These are phyloP conservation scores for Dactylellina cionopaga DNA, from an alignment of 2,329 filamentous ascomycete species.

Conservation along the genomic window DNA sequence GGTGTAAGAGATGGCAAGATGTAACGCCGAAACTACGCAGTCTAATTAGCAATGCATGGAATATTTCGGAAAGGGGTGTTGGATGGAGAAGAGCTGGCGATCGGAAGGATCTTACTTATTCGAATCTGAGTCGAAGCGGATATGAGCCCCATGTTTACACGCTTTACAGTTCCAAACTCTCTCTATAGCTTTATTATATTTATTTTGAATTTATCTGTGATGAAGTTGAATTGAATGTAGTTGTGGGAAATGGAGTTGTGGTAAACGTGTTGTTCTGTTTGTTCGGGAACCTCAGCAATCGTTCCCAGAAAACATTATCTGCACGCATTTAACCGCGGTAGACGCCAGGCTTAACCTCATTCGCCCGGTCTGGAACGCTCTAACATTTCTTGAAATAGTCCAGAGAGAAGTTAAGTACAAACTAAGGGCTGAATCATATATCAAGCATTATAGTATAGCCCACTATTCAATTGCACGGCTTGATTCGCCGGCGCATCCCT, in stretches of 20 bases:
- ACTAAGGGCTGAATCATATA: too few species aligned
- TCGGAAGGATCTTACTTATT: constrained; percentile 4
- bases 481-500: too few species aligned
- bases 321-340: constrained; percentile 26
- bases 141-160: constrained; percentile 38
- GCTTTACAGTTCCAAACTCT: neutral
- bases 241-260: neutral
- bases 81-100: neutral
- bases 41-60: neutral
- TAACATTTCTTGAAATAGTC: too few species aligned
- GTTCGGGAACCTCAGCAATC: neutral
- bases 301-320: neutral
- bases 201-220: neutral
- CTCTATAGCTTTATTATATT: neutral
- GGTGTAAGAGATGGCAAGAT: constrained; percentile 42
- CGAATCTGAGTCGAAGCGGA: constrained; percentile 37
- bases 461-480: too few species aligned
- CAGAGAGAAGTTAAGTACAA: too few species aligned
- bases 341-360: constrained; percentile 4
- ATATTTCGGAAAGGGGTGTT: neutral
- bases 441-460: too few species aligned
- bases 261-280: too few species aligned
- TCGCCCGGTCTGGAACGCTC: neutral
- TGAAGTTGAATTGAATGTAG: constrained; percentile 1
- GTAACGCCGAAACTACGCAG: constrained; percentile 42